Conservation (phyloP, 1,139 yeast genomes). For the Hyphopichia wangnamkhiaoensis region DNA sequence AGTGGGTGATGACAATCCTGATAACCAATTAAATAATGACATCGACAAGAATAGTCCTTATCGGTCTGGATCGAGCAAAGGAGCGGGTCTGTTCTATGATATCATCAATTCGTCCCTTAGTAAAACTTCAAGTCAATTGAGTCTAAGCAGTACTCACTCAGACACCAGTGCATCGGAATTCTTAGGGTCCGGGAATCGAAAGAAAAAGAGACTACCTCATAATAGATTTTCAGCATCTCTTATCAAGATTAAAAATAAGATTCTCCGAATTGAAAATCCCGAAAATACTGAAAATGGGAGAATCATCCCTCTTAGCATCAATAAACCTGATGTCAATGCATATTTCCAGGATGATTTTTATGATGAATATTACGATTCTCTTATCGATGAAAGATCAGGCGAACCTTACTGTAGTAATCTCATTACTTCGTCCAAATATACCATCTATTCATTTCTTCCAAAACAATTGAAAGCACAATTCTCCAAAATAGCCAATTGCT, state of each 20-base stretch:
- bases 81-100: background rate
- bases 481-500: conserved; percentile 85
- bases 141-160: conserved; percentile 1
- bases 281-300: conserved; percentile 72
- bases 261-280: conserved; percentile 44
- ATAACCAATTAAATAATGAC: background rate
- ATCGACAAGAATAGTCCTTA: conserved; percentile 8
- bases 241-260: conserved; percentile 24
- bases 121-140: background rate
- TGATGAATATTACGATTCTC: conserved; percentile 22
- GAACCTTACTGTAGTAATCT: conserved; percentile 64
- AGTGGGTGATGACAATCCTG: conserved; percentile 1
- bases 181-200: conserved; percentile 21
- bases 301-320: conserved; percentile 62
- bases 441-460: conserved; percentile 79
- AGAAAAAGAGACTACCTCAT: conserved; percentile 18
- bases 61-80: background rate
- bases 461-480: conserved; percentile 88
- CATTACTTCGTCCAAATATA: conserved; percentile 87
- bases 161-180: conserved; percentile 14
- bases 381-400: conserved; percentile 69
- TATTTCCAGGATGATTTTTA: conserved; percentile 31
- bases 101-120: conserved; percentile 1
- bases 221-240: conserved; percentile 18
- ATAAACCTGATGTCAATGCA: conserved; percentile 27